Evolutionary conservation across 257 asterid genomes (phyloP).

Genomic region (Solanum phureja): DNA sequence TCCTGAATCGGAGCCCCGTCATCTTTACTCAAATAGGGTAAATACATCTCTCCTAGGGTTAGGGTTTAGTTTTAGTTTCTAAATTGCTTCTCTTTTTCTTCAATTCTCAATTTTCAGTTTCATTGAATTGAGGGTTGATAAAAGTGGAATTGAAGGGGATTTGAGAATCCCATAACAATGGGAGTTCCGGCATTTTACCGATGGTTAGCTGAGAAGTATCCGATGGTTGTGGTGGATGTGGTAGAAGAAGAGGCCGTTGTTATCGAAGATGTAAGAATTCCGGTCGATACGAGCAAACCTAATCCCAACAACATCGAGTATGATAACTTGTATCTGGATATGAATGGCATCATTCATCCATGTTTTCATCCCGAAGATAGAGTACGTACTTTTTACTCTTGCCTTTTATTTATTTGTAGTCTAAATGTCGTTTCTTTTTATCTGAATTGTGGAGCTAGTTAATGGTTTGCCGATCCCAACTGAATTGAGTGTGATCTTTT

Average conservation of each 20-base stretch:
- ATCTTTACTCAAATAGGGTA: not conserved
- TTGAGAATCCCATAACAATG: constrained; percentile 25
- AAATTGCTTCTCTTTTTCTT: not conserved
- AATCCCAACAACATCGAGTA: constrained; percentile 78
- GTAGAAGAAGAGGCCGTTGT: constrained; percentile 77
- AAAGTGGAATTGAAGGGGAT: not conserved
- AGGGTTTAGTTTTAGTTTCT: not conserved
- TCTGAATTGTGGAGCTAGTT: not conserved
- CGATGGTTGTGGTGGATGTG: constrained; percentile 76
- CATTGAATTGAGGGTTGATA: not conserved
- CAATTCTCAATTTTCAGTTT: not conserved
- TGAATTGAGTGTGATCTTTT: not conserved
- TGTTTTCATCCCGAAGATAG: constrained; percentile 98
- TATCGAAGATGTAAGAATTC: constrained; percentile 60
- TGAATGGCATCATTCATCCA: constrained; percentile 93
- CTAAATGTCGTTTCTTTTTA: no score
- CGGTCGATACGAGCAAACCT: constrained; percentile 89
- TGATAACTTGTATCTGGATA: constrained; percentile 82
- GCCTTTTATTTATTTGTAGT: not conserved
- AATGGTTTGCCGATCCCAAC: not conserved
- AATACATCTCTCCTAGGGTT: not conserved
- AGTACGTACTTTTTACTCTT: constrained; percentile 29
- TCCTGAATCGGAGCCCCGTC: constrained; percentile 4
- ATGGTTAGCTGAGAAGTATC: constrained; percentile 99
- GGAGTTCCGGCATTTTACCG: constrained; percentile 98